A percentile compares a stretch with the other conserved stretches of the same genome.
phyloP scores from a whole-genome alignment of 2,329 filamentous ascomycete species.

The Cladophialophora yegresii region DNA sequence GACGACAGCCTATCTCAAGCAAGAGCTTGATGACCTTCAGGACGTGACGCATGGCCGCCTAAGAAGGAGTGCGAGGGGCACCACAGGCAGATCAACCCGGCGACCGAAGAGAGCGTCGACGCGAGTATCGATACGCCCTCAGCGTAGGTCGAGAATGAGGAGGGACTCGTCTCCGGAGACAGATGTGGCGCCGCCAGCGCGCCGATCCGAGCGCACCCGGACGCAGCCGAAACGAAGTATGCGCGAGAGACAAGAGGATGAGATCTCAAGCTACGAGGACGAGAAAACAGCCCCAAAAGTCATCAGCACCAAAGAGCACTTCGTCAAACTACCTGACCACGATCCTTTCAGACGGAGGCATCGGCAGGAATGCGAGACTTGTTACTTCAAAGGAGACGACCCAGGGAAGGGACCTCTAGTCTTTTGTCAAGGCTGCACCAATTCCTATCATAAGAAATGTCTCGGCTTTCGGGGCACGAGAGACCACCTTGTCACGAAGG shows the following conservation, averaged over 20 bases:
- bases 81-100: conserved; percentile 20
- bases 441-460: conserved; percentile 79
- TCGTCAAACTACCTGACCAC: conserved; percentile 62
- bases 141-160: conserved; percentile 3
- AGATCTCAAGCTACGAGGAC: conserved; percentile 45
- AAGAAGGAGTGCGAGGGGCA: conserved; percentile 24
- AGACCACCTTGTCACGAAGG: conserved; percentile 88
- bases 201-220: conserved; percentile 41
- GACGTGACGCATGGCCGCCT: conserved; percentile 21
- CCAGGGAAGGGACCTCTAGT: conserved; percentile 69
- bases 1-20: conserved; percentile 13
- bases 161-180: conserved; percentile 22
- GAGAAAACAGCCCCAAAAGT: conserved; percentile 55
- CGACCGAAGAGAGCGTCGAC: conserved; percentile 3
- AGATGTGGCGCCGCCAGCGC: conserved; percentile 35
- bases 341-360: conserved; percentile 72
- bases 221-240: conserved; percentile 44
- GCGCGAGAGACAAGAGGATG: conserved; percentile 54
- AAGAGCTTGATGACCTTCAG: conserved; percentile 23
- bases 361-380: conserved; percentile 70
- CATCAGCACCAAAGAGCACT: conserved; percentile 70
- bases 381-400: conserved; percentile 58
- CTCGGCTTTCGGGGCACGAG: conserved; percentile 71
- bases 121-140: conserved; percentile 5
- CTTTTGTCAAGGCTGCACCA: conserved; percentile 86